Percentiles rank a stretch among this genome's conserved stretches.
These are phyloP conservation scores for Hygrophorus russula DNA, from an alignment of 768 basidiomycete genomes.

Conservation along the genomic window DNA sequence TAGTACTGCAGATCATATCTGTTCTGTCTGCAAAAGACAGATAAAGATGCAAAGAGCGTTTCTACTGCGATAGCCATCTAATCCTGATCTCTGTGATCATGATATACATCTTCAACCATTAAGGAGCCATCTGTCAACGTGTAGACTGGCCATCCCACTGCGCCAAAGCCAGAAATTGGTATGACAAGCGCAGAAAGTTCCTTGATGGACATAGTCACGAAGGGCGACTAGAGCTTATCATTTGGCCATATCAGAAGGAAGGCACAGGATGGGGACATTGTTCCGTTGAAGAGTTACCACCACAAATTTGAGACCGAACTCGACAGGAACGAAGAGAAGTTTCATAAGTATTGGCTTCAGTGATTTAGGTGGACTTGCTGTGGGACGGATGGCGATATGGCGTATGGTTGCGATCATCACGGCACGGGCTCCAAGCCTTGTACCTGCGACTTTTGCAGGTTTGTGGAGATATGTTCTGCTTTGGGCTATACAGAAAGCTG, in stretches of 20 bases:
- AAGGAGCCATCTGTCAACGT: constrained; percentile 14
- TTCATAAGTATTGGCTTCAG: constrained; percentile 20
- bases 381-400: constrained; percentile 22
- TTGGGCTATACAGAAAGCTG: not conserved
- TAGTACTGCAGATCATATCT: too few relatives aligned
- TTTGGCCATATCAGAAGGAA: constrained; percentile 18
- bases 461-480: constrained; percentile 4
- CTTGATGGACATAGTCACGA: constrained; percentile 20
- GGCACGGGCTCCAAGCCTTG: constrained; percentile 23
- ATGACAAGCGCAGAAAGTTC: constrained; percentile 21
- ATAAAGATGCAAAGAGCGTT: too few relatives aligned
- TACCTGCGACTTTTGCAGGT: constrained; percentile 29
- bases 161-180: constrained; percentile 15
- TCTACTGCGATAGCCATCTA: too few relatives aligned
- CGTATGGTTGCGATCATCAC: constrained; percentile 28
- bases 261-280: constrained; percentile 21
- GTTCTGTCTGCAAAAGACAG: too few relatives aligned
- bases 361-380: constrained; percentile 29
- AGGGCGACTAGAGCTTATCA: constrained; percentile 25
- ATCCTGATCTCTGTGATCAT: too few relatives aligned
- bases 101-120: too few relatives aligned
- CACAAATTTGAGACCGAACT: constrained; percentile 18
- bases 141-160: constrained; percentile 24
- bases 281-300: constrained; percentile 15
- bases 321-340: constrained; percentile 16